These are phyloP conservation scores for Solioccasus polychromus DNA, from an alignment of 768 basidiomycete genomes.

Conservation along the genomic window DNA sequence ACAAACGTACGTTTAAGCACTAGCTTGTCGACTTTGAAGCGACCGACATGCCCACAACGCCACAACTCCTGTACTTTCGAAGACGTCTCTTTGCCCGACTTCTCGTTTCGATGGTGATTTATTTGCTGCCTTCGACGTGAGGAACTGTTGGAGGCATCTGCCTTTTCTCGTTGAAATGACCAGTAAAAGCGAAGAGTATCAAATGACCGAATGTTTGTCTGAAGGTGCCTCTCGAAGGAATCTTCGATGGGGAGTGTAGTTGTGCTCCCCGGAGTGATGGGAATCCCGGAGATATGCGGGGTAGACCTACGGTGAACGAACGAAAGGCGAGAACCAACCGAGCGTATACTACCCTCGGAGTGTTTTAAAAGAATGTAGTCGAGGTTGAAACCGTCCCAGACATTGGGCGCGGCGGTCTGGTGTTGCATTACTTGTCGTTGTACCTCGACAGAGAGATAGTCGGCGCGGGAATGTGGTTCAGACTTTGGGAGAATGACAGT, in stretches of 20 bases:
- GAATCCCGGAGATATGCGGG: conserved; percentile 23
- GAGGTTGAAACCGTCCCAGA: conserved; percentile 42
- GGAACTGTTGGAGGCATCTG: conserved; percentile 30
- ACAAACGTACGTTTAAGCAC: conserved; percentile 34
- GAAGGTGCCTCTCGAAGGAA: conserved; percentile 37
- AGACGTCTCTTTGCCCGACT: conserved; percentile 16
- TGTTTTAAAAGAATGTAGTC: conserved; percentile 39
- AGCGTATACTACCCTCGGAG: conserved; percentile 35
- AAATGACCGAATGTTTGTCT: conserved; percentile 42
- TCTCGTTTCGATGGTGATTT: conserved; percentile 14
- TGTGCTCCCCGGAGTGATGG: conserved; percentile 31
- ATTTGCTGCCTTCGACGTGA: conserved; percentile 23
- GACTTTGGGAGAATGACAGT: conserved; percentile 43
- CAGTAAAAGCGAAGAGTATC: conserved; percentile 46
- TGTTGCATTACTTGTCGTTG: conserved; percentile 31
- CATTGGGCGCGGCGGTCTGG: conserved; percentile 4
- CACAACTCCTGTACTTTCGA: conserved; percentile 55
- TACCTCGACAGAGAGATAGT: conserved; percentile 54
- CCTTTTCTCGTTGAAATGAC: conserved; percentile 57
- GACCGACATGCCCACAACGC: conserved; percentile 60
- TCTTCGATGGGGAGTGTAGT: conserved; percentile 38
- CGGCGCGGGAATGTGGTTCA: conserved; percentile 39
- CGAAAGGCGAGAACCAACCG: conserved; percentile 21
- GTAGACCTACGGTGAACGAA: conserved; percentile 23
- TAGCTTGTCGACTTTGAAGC: conserved; percentile 57